Evolutionary conservation across 1,284 basidiomycete species (phyloP).

Genomic region (Porodaedalea pini): DNA sequence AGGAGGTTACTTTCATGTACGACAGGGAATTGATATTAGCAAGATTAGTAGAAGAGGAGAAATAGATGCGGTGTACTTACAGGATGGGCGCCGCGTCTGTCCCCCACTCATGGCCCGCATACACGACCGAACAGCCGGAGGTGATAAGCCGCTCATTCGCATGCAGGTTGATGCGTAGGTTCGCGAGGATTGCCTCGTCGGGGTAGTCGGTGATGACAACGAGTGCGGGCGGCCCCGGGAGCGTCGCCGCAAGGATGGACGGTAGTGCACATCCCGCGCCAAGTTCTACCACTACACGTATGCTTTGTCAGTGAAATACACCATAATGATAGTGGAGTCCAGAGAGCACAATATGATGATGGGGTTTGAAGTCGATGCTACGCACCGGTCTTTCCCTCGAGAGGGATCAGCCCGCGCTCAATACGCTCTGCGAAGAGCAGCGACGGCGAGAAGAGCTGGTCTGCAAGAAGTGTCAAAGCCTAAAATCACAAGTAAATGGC

Average conservation of each 20-base stretch:
- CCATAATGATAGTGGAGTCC: background rate
- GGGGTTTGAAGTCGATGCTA: constrained; percentile 1
- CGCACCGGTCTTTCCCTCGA: constrained; percentile 39
- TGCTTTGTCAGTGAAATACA: background rate
- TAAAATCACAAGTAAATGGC: constrained; percentile 28
- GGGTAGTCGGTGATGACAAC: constrained; percentile 67
- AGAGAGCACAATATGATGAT: background rate
- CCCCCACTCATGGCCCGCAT: constrained; percentile 63
- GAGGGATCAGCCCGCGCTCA: constrained; percentile 47
- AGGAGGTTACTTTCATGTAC: background rate
- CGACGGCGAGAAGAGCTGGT: constrained; percentile 68
- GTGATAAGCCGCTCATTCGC: constrained; percentile 41
- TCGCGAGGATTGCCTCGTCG: constrained; percentile 54
- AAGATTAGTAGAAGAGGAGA: background rate
- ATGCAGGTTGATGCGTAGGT: constrained; percentile 50
- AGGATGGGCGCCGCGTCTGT: constrained; percentile 41
- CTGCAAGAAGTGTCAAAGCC: constrained; percentile 68
- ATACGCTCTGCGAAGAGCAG: constrained; percentile 63
- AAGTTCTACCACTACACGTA: constrained; percentile 54
- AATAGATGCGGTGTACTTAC: constrained; percentile 36
- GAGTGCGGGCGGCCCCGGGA: constrained; percentile 41
- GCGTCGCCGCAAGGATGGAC: constrained; percentile 52
- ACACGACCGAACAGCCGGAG: constrained; percentile 40
- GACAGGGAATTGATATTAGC: background rate
- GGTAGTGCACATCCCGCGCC: constrained; percentile 65